phyloP scores from a whole-genome alignment of 257 asterid genomes.

The Solanum verrucosum region DNA sequence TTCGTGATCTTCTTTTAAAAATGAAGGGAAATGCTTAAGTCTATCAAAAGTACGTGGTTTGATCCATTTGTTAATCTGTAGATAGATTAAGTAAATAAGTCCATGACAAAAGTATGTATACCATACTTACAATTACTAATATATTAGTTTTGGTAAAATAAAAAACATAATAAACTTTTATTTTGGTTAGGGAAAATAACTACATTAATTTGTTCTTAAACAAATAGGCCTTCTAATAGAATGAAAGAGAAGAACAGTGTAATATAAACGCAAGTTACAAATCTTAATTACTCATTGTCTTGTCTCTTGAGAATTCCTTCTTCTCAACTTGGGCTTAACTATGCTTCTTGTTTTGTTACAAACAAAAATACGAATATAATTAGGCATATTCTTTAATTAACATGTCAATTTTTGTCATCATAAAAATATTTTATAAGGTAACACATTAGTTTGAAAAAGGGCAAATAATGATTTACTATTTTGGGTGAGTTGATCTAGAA shows the following conservation, averaged over 20 bases:
- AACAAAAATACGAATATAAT: no score
- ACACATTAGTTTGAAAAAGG: no score
- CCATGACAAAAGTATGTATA: neutral
- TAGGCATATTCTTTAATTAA: no score
- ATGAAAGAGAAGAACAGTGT: neutral
- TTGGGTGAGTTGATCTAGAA: no score
- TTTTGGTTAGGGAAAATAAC: neutral
- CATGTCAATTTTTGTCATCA: no score
- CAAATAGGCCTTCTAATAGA: neutral
- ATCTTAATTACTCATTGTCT: no score
- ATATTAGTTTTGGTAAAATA: neutral
- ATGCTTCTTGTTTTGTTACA: no score
- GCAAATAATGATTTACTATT: no score
- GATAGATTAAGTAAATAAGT: neutral
- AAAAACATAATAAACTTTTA: neutral
- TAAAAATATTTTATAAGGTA: no score
- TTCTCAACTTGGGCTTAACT: no score
- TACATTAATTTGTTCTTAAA: neutral
- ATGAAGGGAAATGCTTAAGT: neutral
- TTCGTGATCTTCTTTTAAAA: neutral
- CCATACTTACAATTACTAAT: neutral
- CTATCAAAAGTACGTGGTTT: neutral
- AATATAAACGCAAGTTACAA: no score
- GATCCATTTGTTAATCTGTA: neutral
- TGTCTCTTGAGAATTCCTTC: no score